These are phyloP conservation scores for Podaxis pistillaris DNA, from an alignment of 768 basidiomycete species.

Conservation along the genomic window DNA sequence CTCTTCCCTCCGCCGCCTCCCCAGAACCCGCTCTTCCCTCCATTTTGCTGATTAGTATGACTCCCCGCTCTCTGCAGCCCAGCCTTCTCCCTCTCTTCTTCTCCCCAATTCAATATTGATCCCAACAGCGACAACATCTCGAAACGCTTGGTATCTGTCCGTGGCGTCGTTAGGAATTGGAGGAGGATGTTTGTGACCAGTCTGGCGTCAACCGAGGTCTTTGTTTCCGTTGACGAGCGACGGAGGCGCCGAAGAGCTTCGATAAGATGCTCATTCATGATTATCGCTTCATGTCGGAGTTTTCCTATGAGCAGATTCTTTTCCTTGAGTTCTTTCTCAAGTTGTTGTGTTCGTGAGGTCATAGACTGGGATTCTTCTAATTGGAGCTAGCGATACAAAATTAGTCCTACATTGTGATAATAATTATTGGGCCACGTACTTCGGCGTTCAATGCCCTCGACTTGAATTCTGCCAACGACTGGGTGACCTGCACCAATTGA, in stretches of 20 bases:
- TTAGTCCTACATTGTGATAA: slow-evolving; percentile 3
- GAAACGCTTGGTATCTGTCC: slow-evolving; percentile 92
- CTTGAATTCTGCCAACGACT: slow-evolving; percentile 88
- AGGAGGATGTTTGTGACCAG: slow-evolving; percentile 94
- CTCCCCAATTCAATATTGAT: slow-evolving; percentile 90
- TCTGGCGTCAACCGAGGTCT: slow-evolving; percentile 74
- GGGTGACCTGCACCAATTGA: slow-evolving; percentile 66
- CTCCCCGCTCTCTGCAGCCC: slow-evolving; percentile 65
- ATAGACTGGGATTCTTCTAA: slow-evolving; percentile 72
- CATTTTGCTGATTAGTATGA: slow-evolving; percentile 16
- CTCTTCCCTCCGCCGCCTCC: slow-evolving; percentile 38
- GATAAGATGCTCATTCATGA: slow-evolving; percentile 96
- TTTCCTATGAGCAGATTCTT: slow-evolving; percentile 95
- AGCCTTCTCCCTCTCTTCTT: slow-evolving; percentile 87
- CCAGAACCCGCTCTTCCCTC: slow-evolving; percentile 36
- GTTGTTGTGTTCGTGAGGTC: slow-evolving; percentile 60
- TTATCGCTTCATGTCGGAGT: slow-evolving; percentile 94
- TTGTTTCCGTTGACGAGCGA: slow-evolving; percentile 82
- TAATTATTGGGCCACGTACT: slow-evolving; percentile 37
- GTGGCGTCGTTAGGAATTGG: slow-evolving; percentile 85
- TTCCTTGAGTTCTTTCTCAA: slow-evolving; percentile 93
- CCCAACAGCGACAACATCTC: slow-evolving; percentile 92
- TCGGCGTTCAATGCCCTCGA: slow-evolving; percentile 86
- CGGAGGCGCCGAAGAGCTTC: slow-evolving; percentile 95
- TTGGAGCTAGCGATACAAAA: slow-evolving; percentile 48